Base-by-base conservation (phyloP, 164 flowering plant genomes). In the Amborella trichopoda region DNA sequence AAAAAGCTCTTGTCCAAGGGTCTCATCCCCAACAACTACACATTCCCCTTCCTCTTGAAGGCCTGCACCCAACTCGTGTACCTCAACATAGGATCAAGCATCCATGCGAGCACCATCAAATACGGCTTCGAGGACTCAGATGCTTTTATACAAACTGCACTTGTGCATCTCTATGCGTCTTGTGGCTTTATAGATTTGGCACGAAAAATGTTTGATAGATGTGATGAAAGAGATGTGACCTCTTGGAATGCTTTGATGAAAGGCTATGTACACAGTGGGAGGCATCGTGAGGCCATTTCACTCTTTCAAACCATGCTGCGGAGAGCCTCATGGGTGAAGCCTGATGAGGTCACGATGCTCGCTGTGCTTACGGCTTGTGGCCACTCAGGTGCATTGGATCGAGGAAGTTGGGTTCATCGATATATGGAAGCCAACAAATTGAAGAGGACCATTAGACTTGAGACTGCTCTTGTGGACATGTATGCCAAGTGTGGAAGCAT, bases 181-280 rank as follows among this genome's bases (percentile, higher is more conserved):
- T 57, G 67, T 49, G 58, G 62, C 27, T 52, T 37, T 21, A 30
- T 63, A 16, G 59, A 57, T 6, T 30, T 12, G 28, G 67, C 67
- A 40, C 43, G 62, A n/a, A 30, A 33, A 5, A 6, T 63, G 54
- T 53, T 63, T 23, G 59, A 63, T 48, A 33, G 41, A 18, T 36
- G 62, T 44, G 23, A 46, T 28, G 13, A 48, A 20, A 53, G 55
- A 53, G 67, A 53, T 57, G 58, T 58, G 49, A 63, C 67, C 32
- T 63, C 54, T 24, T 52, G 67, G 67, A 63, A 63, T 53, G 50
- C 67, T 19, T 51, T 63, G 52, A 48, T 63, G n/a, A 63, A 57
- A 38, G 61, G 51, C 6, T 63, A 63, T 48, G 62, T 63, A 23
- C 40, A 46, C 28, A 27, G 34, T 27, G 33, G 46, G 32, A 46